These are phyloP conservation scores for Grosmannia clavigera DNA, from an alignment of 2,329 filamentous ascomycete species.

Conservation along the genomic window DNA sequence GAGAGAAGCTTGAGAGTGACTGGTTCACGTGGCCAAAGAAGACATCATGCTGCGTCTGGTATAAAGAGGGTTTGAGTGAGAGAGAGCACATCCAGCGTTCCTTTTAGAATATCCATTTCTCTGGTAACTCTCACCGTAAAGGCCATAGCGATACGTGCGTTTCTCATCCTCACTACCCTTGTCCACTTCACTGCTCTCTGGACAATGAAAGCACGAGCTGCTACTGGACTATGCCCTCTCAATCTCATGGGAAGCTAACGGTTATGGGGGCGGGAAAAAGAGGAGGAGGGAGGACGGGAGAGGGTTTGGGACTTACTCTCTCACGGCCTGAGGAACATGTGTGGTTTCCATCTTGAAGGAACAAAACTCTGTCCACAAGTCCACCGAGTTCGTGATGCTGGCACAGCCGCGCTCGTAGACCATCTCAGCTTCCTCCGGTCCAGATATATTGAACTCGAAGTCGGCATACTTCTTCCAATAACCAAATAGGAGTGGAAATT, in stretches of 20 bases:
- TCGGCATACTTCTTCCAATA: constrained; percentile 99
- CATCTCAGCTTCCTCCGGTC: constrained; percentile 95
- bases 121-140: constrained; percentile 54
- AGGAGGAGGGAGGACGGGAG: background rate
- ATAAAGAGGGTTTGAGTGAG: constrained; percentile 34
- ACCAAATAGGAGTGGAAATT: constrained; percentile 90
- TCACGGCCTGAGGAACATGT: constrained; percentile 85
- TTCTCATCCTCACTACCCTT: background rate
- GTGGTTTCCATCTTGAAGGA: constrained; percentile 96
- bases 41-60: background rate
- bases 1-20: background rate
- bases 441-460: constrained; percentile 90
- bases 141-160: constrained; percentile 2
- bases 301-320: constrained; percentile 77
- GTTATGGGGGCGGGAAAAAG: constrained; percentile 27
- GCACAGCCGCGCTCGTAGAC: constrained; percentile 92
- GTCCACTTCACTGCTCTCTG: background rate
- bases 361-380: constrained; percentile 96
- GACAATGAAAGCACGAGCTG: background rate
- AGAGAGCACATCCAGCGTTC: constrained; percentile 45
- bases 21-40: background rate
- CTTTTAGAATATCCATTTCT: constrained; percentile 28
- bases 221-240: background rate
- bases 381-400: constrained; percentile 84
- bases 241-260: constrained; percentile 2